phyloP scores from a whole-genome alignment of 495 filamentous ascomycete species.

The Diplogelasinospora grovesii region DNA sequence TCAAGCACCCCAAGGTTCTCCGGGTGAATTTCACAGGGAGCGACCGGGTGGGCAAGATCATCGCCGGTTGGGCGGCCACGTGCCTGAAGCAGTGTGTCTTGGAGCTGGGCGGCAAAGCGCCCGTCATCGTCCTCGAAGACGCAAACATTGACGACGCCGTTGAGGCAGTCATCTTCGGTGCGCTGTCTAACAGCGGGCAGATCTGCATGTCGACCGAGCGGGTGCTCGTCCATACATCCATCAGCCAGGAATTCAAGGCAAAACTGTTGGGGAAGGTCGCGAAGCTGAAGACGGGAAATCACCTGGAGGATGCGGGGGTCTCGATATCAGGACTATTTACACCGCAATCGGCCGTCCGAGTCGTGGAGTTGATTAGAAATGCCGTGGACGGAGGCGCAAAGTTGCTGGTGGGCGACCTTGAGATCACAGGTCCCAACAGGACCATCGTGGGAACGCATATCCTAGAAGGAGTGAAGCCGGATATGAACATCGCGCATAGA shows the following conservation, averaged over 20 bases:
- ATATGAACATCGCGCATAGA: conserved; percentile 26
- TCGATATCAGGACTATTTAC: conserved; percentile 49
- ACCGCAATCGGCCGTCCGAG: conserved; percentile 47
- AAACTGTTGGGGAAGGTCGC: conserved; percentile 15
- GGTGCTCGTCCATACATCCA: conserved; percentile 21
- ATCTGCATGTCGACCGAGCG: conserved; percentile 35
- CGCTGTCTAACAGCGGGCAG: conserved; percentile 25
- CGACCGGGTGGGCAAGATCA: conserved; percentile 27
- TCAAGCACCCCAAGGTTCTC: conserved; percentile 39
- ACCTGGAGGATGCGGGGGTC: conserved; percentile 33
- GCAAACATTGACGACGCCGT: conserved; percentile 28
- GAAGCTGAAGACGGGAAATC: conserved; percentile 21
- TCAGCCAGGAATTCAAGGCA: conserved; percentile 21
- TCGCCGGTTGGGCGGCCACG: conserved; percentile 43
- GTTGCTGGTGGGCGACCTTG: conserved; percentile 21
- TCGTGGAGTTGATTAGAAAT: conserved; percentile 46
- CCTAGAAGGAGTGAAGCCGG: conserved; percentile 20
- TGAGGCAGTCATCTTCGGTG: conserved; percentile 26
- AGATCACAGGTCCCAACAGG: conserved; percentile 19
- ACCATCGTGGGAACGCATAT: conserved; percentile 26
- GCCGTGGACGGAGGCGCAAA: conserved; percentile 40
- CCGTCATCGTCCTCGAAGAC: conserved; percentile 28
- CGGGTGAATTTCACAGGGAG: conserved; percentile 42
- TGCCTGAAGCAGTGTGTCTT: conserved; percentile 51
- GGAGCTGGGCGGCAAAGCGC: conserved; percentile 32